Conservation (phyloP, 2,329 filamentous ascomycete species). For the Drechslera avenae region DNA sequence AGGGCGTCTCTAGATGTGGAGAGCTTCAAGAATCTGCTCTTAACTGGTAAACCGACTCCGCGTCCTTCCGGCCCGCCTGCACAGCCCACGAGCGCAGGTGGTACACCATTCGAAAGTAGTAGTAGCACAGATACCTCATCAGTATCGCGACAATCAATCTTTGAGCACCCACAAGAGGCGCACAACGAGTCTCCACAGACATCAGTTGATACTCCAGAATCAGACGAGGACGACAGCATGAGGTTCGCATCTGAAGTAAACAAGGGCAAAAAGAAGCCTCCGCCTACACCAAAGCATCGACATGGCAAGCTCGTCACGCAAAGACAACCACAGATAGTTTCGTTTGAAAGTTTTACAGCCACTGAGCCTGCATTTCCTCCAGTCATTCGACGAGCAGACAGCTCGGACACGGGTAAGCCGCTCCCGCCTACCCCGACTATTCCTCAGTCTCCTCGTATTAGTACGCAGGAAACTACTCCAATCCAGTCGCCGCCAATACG, state of each 20-base stretch:
- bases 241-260: conserved; percentile 37
- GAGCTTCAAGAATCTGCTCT: conserved; percentile 74
- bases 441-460: conserved; percentile 24
- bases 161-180: conserved; percentile 56
- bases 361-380: conserved; percentile 29
- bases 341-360: conserved; percentile 41
- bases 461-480: conserved; percentile 28
- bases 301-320: conserved; percentile 75
- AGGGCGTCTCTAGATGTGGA: conserved; percentile 70
- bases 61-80: conserved; percentile 33
- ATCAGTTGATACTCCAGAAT: conserved; percentile 62
- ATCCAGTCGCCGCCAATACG: conserved; percentile 19
- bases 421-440: conserved; percentile 60
- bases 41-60: conserved; percentile 69
- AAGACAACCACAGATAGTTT: conserved; percentile 49
- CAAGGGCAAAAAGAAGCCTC: conserved; percentile 71
- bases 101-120: conserved; percentile 50
- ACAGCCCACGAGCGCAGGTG: conserved; percentile 28
- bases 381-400: conserved; percentile 32
- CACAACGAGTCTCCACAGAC: conserved; percentile 61
- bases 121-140: conserved; percentile 65
- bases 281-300: conserved; percentile 68
- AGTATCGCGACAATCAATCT: conserved; percentile 63
- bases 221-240: conserved; percentile 55
- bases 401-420: conserved; percentile 65